Evolutionary conservation across 345 rosid species (phyloP).

Genomic region (Arabidopsis thaliana): TAIR10.1 NC_003074.8:21151501-21152000

Average conservation of each 20-base stretch:
- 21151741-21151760: conserved; percentile 84
- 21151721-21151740: conserved; percentile 96
- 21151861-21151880: conserved; percentile 9
- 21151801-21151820: conserved; percentile 89
- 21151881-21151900: conserved; percentile 59
- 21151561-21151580: conserved; percentile 89
- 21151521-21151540: conserved; percentile 89
- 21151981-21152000: conserved; percentile 95
- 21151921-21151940: conserved; percentile 86
- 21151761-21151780: conserved; percentile 81
- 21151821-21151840: conserved; percentile 1
- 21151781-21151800: conserved; percentile 98
- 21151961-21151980: conserved; percentile 99
- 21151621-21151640: conserved; percentile 7
- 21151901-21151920: conserved; percentile 92
- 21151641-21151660: not conserved
- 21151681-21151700: conserved; percentile 94
- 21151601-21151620: not conserved
- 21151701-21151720: conserved; percentile 99
- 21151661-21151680: conserved; percentile 66
- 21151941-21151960: conserved; percentile 79
- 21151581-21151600: conserved; percentile 55
- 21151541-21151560: conserved; percentile 72
- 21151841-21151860: not conserved
- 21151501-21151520: conserved; percentile 99